phyloP scores from a whole-genome alignment of 108 stramenopile species.

The Chaetoceros muelleri region DNA sequence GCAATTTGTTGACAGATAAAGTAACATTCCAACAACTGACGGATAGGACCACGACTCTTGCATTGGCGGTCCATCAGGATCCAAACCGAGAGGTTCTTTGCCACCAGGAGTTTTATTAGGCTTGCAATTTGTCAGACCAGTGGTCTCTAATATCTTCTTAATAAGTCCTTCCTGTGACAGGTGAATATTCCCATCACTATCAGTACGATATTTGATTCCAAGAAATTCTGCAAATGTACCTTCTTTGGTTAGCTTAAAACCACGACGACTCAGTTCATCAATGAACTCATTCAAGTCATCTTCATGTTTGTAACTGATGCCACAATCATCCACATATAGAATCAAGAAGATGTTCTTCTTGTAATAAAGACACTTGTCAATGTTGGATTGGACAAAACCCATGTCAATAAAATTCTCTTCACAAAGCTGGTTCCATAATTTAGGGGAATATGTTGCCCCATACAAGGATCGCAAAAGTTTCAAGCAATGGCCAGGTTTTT shows the following conservation, averaged over 20 bases:
- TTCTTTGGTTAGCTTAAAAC: slow-evolving; percentile 16
- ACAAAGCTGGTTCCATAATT: slow-evolving; percentile 15
- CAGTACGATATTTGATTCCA: slow-evolving; percentile 9
- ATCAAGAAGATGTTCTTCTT: slow-evolving; percentile 15
- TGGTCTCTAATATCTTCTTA: slow-evolving; percentile 7
- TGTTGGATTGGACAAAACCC: slow-evolving; percentile 11
- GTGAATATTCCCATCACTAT: neutral
- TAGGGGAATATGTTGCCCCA: slow-evolving; percentile 18
- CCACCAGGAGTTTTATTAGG: slow-evolving; percentile 20
- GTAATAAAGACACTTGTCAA: slow-evolving; percentile 38
- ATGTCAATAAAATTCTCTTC: slow-evolving; percentile 1
- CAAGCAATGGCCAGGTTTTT: no score
- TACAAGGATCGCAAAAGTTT: slow-evolving; percentile 14
- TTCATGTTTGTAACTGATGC: neutral
- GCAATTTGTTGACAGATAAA: slow-evolving; percentile 9
- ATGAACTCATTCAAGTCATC: slow-evolving; percentile 1
- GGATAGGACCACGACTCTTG: slow-evolving; percentile 9
- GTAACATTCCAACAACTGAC: slow-evolving; percentile 8
- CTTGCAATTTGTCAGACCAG: slow-evolving; percentile 8
- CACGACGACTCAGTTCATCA: neutral
- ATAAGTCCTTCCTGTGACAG: slow-evolving; percentile 13
- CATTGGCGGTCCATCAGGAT: slow-evolving; percentile 23
- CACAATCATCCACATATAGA: slow-evolving; percentile 28
- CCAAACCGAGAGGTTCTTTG: slow-evolving; percentile 16
- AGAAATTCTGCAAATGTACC: slow-evolving; percentile 13